Evolutionary conservation across 495 filamentous ascomycete species (phyloP).

Genomic region (Penicillium mononematosum): DNA sequence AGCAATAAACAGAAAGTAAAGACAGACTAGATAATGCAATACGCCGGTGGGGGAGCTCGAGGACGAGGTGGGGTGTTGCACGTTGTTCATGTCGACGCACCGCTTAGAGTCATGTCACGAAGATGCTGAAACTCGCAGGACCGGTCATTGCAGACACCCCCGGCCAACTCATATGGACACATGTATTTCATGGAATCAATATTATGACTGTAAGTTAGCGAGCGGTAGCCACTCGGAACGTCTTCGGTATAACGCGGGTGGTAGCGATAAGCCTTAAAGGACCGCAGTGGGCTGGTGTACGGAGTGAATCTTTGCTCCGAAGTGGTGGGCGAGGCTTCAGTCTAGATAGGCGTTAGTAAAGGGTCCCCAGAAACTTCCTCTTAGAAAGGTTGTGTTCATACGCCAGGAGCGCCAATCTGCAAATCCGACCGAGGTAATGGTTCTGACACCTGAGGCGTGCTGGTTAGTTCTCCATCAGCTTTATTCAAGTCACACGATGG

Average conservation of each 20-base stretch:
- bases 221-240: slow-evolving; percentile 75
- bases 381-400: slow-evolving; percentile 32
- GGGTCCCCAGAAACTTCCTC: slow-evolving; percentile 13
- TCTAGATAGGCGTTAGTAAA: slow-evolving; percentile 29
- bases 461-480: slow-evolving; percentile 35
- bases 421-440: slow-evolving; percentile 19
- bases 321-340: slow-evolving; percentile 16
- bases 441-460: slow-evolving; percentile 29
- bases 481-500: slow-evolving; percentile 23
- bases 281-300: slow-evolving; percentile 78
- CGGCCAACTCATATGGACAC: slow-evolving; percentile 71
- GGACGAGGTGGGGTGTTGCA: slow-evolving; percentile 25
- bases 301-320: slow-evolving; percentile 55
- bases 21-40: slow-evolving; percentile 14
- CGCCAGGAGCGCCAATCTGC: slow-evolving; percentile 38
- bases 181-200: slow-evolving; percentile 72
- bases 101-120: slow-evolving; percentile 67
- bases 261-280: slow-evolving; percentile 85
- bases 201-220: slow-evolving; percentile 87
- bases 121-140: slow-evolving; percentile 79
- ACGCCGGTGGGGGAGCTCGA: slow-evolving; percentile 12
- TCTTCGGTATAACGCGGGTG: slow-evolving; percentile 70
- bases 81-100: slow-evolving; percentile 63
- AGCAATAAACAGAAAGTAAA: slow-evolving; percentile 13
- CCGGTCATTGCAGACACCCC: slow-evolving; percentile 73